Percentiles rank a stretch among this genome's conserved stretches.
phyloP scores from a whole-genome alignment of 345 rosid species.

The Carallia brachiata region DNA sequence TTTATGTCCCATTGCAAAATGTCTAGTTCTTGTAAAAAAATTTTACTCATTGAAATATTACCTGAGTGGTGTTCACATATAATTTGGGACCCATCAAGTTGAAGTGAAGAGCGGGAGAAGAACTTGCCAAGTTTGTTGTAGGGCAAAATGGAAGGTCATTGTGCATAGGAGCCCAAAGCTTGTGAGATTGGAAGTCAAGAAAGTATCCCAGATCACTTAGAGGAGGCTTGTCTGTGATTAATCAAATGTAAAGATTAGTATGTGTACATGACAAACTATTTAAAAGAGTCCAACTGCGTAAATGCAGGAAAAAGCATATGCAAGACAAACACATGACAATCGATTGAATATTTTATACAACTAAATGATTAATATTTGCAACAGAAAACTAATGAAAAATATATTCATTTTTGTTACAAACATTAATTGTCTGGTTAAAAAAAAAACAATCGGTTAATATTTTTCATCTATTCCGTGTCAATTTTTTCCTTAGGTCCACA shows the following conservation, averaged over 20 bases:
- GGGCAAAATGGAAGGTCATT: slow-evolving; percentile 86
- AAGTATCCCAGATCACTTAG: slow-evolving; percentile 61
- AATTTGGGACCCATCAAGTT: slow-evolving; percentile 85
- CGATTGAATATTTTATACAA: no score
- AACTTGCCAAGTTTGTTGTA: slow-evolving; percentile 49
- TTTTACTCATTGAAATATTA: slow-evolving; percentile 10
- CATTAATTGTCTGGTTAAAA: no score
- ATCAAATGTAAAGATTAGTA: not conserved
- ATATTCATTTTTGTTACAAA: no score
- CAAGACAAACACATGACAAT: no score
- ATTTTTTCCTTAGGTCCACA: no score
- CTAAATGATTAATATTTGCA: no score
- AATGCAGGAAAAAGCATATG: no score
- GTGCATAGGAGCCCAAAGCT: slow-evolving; percentile 88
- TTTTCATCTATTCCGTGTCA: no score
- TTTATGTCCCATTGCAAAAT: not conserved
- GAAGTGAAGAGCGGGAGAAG: slow-evolving; percentile 66
- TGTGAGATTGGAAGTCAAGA: slow-evolving; percentile 73
- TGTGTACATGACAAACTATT: not conserved
- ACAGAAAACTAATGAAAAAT: no score
- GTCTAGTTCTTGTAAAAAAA: not conserved
- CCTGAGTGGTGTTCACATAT: slow-evolving; percentile 72
- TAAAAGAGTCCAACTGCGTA: no score
- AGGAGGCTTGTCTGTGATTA: slow-evolving; percentile 79
- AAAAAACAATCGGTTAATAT: no score